Evolutionary conservation across 2,329 filamentous ascomycete species (phyloP), one percentile per base, ranked within the genome.

Genomic region (Penicillium sp.): DNA sequence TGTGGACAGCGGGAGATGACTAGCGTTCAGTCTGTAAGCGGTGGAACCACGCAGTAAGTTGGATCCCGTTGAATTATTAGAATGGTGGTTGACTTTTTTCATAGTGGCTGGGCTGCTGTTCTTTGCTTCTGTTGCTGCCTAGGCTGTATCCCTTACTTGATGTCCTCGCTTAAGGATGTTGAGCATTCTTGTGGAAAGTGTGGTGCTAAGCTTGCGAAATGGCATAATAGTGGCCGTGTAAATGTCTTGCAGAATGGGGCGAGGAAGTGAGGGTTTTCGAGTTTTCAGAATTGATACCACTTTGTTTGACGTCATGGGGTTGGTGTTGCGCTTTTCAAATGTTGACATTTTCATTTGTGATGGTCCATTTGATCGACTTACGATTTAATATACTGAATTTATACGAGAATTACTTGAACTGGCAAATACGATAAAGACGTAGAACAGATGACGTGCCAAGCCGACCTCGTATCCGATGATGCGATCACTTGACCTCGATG

Each of bases 61-160:
- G 10, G 23, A 15, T 2, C 12, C 8, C 2, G 21, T 7, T 2
- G 41, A 42, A 15, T 15, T 15, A 31, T 31, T 31, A 27, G 27
- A 44, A 21, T 44, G 4, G 12, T 32, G 13, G 3, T 32, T 45
- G 13, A 32, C 18, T 16, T 13, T 13, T 7, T 9, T 34, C 3
- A 45, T 50, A 80, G 78, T 68, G 74, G 68, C 1, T 80, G 77
- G 78, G 79, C 75, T 10, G 65, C 72, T 5, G 61, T 74, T 25
- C 62, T 79, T 46, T 81, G 79, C 68, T 72, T 68, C 54, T 66
- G 73, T 50, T 64, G 65, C 56, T 77, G 75, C 57, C 60, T 80
- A 5, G 76, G 78, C 13, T 81, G 78, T 59, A 73, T 81, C 44
- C 78, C 79, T 0, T 81, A 81, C 58, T 38, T 79, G 31, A 73